Conservation (phyloP, 116 monocot species). For the Posidonia oceanica region DNA sequence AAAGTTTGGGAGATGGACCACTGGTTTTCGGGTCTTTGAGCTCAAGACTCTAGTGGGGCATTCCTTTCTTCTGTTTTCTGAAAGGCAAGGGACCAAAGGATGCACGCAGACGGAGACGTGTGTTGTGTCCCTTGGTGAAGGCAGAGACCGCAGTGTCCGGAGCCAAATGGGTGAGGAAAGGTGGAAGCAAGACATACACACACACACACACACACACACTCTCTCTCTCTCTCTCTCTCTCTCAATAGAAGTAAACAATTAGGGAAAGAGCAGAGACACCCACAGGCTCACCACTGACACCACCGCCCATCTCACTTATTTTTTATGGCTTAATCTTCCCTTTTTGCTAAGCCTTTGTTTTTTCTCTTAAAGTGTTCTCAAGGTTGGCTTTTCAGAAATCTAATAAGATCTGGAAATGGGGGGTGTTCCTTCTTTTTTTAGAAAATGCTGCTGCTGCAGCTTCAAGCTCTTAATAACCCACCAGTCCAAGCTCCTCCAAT, state of each 20-base stretch:
- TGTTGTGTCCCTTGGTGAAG: constrained; percentile 8
- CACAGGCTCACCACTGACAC: constrained; percentile 45
- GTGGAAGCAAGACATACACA: not conserved
- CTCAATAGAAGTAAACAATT: constrained; percentile 13
- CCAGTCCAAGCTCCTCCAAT: no score
- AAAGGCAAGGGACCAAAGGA: constrained; percentile 15
- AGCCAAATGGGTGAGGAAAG: not conserved
- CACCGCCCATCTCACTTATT: constrained; percentile 13
- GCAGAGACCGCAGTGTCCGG: constrained; percentile 20
- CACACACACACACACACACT: no score
- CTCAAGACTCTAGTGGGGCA: no score
- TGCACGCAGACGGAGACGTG: constrained; percentile 8
- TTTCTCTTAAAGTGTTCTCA: not conserved
- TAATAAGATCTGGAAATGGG: not conserved
- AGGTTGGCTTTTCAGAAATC: not conserved
- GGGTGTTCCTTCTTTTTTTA: no score
- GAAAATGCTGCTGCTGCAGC: no score
- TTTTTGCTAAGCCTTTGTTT: not conserved
- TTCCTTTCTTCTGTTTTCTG: no score
- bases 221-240: not conserved
- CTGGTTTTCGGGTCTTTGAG: no score
- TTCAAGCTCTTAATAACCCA: no score
- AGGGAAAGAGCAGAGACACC: constrained; percentile 20
- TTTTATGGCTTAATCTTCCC: constrained; percentile 9
- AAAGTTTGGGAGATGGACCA: no score